phyloP scores from a whole-genome alignment of 257 asterid species.

The Solanum pinnatisectum region DNA sequence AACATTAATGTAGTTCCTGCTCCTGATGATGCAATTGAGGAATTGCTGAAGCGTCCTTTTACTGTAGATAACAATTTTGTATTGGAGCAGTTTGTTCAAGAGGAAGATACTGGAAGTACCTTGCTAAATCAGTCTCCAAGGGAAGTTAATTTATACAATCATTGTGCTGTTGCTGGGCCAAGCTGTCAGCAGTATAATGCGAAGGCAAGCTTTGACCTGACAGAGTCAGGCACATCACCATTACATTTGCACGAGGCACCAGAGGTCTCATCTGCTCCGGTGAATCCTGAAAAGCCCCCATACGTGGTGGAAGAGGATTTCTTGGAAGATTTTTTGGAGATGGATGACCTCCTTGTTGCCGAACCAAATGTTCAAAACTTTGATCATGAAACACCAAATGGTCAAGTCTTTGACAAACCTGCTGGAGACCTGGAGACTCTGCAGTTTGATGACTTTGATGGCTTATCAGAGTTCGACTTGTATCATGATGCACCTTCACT shows the following conservation, averaged over 20 bases:
- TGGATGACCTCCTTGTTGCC: constrained; percentile 57
- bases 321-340: constrained; percentile 69
- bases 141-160: constrained; percentile 16
- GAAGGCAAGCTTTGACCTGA: constrained; percentile 32
- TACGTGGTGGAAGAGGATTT: constrained; percentile 30
- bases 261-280: constrained; percentile 43
- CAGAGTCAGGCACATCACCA: constrained; percentile 33
- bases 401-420: background rate
- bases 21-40: constrained; percentile 40
- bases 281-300: constrained; percentile 3
- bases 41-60: constrained; percentile 31
- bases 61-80: constrained; percentile 10
- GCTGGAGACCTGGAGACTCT: constrained; percentile 16
- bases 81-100: constrained; percentile 24
- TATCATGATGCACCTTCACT: constrained; percentile 35
- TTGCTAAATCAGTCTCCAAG: constrained; percentile 26
- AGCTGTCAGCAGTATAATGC: constrained; percentile 10
- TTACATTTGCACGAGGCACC: constrained; percentile 34
- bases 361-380: constrained; percentile 17
- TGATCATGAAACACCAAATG: background rate
- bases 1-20: constrained; percentile 11
- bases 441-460: constrained; percentile 33
- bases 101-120: constrained; percentile 29
- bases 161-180: constrained; percentile 7
- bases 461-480: constrained; percentile 49